Evolutionary conservation across 805 yeast species (phyloP), one percentile per base, ranked within the genome.

Genomic region (Suhomyces emberorum): DNA sequence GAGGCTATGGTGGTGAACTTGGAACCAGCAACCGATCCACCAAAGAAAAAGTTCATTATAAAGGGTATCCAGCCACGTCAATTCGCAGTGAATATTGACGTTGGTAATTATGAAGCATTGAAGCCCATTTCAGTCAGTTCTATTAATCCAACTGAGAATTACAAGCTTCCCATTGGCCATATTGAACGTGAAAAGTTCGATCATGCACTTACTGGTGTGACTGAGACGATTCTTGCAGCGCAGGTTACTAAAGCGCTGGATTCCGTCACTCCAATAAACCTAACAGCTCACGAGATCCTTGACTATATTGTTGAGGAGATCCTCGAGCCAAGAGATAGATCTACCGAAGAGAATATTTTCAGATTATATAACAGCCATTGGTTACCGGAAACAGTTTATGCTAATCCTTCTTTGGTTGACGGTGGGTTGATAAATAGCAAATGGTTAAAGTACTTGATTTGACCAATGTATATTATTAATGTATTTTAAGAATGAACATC

Each of bases 31-130:
- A 44, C 51, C 3, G 59, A 49, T 12, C 54, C 58, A 4, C 81
- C 83, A 1, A 74, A 75, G 41, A 81, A 87, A 52, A 84, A 82
- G 57, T 93, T 93, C 53, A 87, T 93, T 29, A 93, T 93, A 52
- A 86, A 86, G 61, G 98, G 98, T 9, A 86, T 93, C 39, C 88
- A 85, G 57, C 98, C 98, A 18, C 76, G 98, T 49, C 68, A 68
- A 31, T 67, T 61, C 32, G 72, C 81, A 1, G 81, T 82, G 15
- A 56, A 54, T 38, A 59, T 69, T 16, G 74, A 68, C 34, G 55
- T 59, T 7, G 74, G 64, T 2, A 67, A 66, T 47, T 66, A 65
- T 42, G 72, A 67, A 44, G 74, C 74, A 4, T 52, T 68, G 38
- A 58, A 55, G 28, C 55, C 46, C 6, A 28, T 42, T 6, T 42